phyloP scores from a whole-genome alignment of 2,329 filamentous ascomycete genomes.

The Fusarium robinianum region DNA sequence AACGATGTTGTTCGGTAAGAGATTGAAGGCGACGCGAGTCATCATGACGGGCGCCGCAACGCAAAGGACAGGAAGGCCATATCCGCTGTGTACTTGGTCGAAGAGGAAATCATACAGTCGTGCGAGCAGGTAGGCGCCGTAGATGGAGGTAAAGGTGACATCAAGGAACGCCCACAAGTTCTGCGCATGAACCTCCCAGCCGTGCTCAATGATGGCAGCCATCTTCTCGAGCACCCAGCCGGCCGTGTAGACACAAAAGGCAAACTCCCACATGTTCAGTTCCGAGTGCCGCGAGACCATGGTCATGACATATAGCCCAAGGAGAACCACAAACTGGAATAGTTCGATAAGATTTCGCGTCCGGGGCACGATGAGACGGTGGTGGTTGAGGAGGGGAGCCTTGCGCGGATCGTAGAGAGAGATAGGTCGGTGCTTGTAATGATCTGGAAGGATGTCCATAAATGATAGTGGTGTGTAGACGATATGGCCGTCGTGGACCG shows the following conservation, averaged over 20 bases:
- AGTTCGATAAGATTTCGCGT: slow-evolving; percentile 70
- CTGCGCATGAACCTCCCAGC: slow-evolving; percentile 70
- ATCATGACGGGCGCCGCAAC: slow-evolving; percentile 71
- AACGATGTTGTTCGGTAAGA: slow-evolving; percentile 75
- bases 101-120: slow-evolving; percentile 60
- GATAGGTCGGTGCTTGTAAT: slow-evolving; percentile 72
- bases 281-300: slow-evolving; percentile 61
- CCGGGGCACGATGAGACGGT: slow-evolving; percentile 71
- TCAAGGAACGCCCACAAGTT: slow-evolving; percentile 78
- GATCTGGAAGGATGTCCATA: slow-evolving; percentile 73
- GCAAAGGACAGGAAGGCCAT: slow-evolving; percentile 67
- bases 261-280: slow-evolving; percentile 57
- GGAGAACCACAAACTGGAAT: slow-evolving; percentile 65
- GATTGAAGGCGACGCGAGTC: slow-evolving; percentile 71
- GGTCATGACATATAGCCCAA: slow-evolving; percentile 65
- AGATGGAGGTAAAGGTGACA: slow-evolving; percentile 69
- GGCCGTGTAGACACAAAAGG: slow-evolving; percentile 66
- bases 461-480: slow-evolving; percentile 73
- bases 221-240: slow-evolving; percentile 72
- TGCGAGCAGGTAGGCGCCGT: slow-evolving; percentile 62
- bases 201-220: slow-evolving; percentile 68
- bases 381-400: slow-evolving; percentile 70
- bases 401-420: slow-evolving; percentile 70
- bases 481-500: slow-evolving; percentile 69
- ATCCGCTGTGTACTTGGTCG: slow-evolving; percentile 52